Percentiles rank a stretch among this genome's conserved stretches.
These are phyloP conservation scores for Zygotorulaspora chibaensis DNA, from an alignment of 805 yeast genomes.

Conservation along the genomic window DNA sequence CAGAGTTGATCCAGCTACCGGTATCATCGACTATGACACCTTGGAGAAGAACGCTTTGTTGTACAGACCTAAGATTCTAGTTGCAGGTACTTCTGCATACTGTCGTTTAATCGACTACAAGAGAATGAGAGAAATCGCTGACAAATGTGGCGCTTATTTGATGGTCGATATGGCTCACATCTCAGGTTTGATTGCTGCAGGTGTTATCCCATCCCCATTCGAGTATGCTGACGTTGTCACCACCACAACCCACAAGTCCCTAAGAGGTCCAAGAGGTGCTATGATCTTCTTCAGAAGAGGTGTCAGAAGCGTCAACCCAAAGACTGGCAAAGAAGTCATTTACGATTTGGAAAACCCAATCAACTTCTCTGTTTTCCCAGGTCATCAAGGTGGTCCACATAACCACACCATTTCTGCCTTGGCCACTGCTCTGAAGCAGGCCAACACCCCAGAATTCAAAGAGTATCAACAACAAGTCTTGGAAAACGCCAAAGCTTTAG, in stretches of 20 bases:
- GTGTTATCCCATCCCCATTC: slow-evolving; percentile 93
- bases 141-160: slow-evolving; percentile 93
- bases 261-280: slow-evolving; percentile 99
- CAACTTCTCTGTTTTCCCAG: slow-evolving; percentile 99
- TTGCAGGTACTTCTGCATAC: slow-evolving; percentile 98
- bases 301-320: slow-evolving; percentile 75
- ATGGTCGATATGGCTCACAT: slow-evolving; percentile 98
- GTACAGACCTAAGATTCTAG: slow-evolving; percentile 93
- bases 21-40: slow-evolving; percentile 92
- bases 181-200: slow-evolving; percentile 93
- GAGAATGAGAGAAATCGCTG: slow-evolving; percentile 95
- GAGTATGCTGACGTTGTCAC: slow-evolving; percentile 97
- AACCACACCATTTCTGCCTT: slow-evolving; percentile 97
- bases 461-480: slow-evolving; percentile 86
- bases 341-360: slow-evolving; percentile 93
- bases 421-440: slow-evolving; percentile 95
- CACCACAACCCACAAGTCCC: slow-evolving; percentile 96
- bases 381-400: slow-evolving; percentile 99
- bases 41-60: slow-evolving; percentile 85
- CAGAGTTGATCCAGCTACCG: slow-evolving; percentile 87
- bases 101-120: slow-evolving; percentile 94
- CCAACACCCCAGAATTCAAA: slow-evolving; percentile 82
- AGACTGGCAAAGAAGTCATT: slow-evolving; percentile 85
- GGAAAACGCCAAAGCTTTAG: slow-evolving; percentile 82
- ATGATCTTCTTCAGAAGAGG: slow-evolving; percentile 99